A percentile compares a stretch with the other conserved stretches of the same genome.
Conservation (phyloP, 2,329 filamentous ascomycete genomes). For the Talaromyces sp. region DNA sequence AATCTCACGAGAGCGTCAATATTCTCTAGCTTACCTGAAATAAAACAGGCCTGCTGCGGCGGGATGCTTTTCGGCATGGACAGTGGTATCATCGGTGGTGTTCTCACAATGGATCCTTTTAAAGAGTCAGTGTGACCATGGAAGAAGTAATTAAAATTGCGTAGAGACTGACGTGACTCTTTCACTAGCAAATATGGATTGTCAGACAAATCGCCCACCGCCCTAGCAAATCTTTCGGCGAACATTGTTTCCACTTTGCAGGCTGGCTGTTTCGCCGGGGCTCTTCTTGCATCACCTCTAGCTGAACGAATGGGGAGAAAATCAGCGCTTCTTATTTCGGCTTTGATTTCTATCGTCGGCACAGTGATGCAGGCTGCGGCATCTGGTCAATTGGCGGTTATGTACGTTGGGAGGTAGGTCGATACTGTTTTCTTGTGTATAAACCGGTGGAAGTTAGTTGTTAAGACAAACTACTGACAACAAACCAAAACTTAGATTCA, state of each 20-base stretch:
- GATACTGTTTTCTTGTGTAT: neutral
- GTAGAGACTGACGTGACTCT: neutral
- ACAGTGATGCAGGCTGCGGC: slow-evolving; percentile 58
- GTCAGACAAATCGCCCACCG: slow-evolving; percentile 6
- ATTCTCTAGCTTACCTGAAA: neutral
- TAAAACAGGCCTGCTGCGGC: slow-evolving; percentile 56
- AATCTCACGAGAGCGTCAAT: neutral
- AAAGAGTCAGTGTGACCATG: slow-evolving; percentile 38
- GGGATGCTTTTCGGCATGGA: slow-evolving; percentile 64
- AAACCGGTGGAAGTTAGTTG: neutral
- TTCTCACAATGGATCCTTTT: slow-evolving; percentile 57
- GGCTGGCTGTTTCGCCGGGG: slow-evolving; percentile 55
- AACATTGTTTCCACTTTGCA: slow-evolving; percentile 63
- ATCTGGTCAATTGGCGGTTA: slow-evolving; percentile 54
- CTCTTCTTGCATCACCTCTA: slow-evolving; percentile 32
- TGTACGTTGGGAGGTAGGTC: slow-evolving; percentile 60
- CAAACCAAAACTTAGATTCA: slow-evolving; percentile 29
- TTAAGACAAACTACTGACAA: neutral
- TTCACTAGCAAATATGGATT: slow-evolving; percentile 49
- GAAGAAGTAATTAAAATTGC: neutral
- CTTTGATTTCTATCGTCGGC: slow-evolving; percentile 55
- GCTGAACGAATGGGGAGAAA: slow-evolving; percentile 52
- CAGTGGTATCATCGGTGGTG: slow-evolving; percentile 64
- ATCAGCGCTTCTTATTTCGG: slow-evolving; percentile 50
- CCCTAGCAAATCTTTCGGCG: slow-evolving; percentile 9